Evolutionary conservation across 2,329 filamentous ascomycete genomes (phyloP), one percentile per base, ranked within the genome.

Genomic region (Daldinia sp.): DNA sequence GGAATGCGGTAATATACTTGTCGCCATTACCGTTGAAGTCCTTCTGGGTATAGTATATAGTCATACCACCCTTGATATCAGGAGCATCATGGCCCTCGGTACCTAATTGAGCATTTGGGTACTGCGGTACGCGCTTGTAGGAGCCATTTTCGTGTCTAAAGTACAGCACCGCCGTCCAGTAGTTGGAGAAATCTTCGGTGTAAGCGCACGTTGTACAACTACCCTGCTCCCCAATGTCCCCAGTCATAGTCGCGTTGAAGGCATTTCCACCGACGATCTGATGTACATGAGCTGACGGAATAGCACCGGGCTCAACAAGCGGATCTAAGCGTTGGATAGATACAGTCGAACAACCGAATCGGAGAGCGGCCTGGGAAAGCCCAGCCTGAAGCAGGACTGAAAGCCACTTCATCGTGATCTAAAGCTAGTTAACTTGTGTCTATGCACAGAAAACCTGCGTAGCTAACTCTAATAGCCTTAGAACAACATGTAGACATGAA

Each of bases 1-100:
- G 80, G 74, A 83, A 83, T 0, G 82, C 81, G 1, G 81, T 83
- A 3, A 82, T 80, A 67, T 81, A 80, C 33, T 74, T 62, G 64
- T 74, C 53, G 48, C 62, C 68, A 35, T 73, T 72, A 9, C 35
- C 44, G 30, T 26, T 12, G 48, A 71, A 66, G 20, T 68, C 81
- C n/a, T 77, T 78, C n/a, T 72, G 72, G 44, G 76, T 77, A 48
- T 77, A 77, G 62, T 77, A 77, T 28, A 77, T 73, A 2, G 75
- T 77, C 62, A 77, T 73, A 6, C 76, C 76, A 2, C 74, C 74
- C 51, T 74, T 71, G 26, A 72, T 66, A 6, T 63, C 56, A 10
- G 61, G 66, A 0, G 62, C 66, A 42, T 68, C 61, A 6, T n/a
- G 57, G 6, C 66, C 66, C 37, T 65, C 60, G 5, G 37, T 72